Evolutionary conservation across 495 filamentous ascomycete species (phyloP).

Genomic region (Tuber melanosporum): DNA sequence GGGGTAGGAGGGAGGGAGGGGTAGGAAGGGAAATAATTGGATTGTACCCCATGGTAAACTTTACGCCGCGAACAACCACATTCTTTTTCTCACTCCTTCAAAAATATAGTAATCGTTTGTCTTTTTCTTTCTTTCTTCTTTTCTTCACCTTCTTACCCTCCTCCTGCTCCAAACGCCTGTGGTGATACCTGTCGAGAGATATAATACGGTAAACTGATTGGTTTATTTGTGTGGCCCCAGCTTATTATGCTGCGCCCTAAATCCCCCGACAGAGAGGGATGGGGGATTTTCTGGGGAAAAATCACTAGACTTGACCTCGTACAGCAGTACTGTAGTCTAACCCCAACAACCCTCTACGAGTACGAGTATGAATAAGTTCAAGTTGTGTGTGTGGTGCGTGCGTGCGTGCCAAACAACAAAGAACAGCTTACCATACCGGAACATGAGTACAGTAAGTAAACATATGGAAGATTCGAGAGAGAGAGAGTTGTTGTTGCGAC

Average conservation of each 20-base stretch:
- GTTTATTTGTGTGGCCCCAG: background rate
- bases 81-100: too few relatives aligned
- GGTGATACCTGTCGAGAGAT: too few relatives aligned
- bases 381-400: constrained; percentile 12
- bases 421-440: background rate
- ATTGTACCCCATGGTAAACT: background rate
- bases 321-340: background rate
- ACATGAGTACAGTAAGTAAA: background rate
- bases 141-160: too few relatives aligned
- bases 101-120: too few relatives aligned
- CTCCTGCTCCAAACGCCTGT: too few relatives aligned
- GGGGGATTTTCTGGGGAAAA: constrained; percentile 16
- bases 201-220: background rate
- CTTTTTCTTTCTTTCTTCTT: too few relatives aligned
- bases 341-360: too few relatives aligned
- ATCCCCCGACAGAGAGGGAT: constrained; percentile 18
- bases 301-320: constrained; percentile 9
- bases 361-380: constrained; percentile 14
- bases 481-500: too few relatives aligned
- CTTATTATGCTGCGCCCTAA: constrained; percentile 16
- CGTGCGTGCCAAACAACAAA: background rate
- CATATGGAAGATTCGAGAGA: background rate
- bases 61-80: too few relatives aligned
- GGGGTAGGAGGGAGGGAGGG: background rate
- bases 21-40: background rate